phyloP scores from a whole-genome alignment of 2,329 filamentous ascomycete genomes.

The Tolypocladium ovalisporum region DNA sequence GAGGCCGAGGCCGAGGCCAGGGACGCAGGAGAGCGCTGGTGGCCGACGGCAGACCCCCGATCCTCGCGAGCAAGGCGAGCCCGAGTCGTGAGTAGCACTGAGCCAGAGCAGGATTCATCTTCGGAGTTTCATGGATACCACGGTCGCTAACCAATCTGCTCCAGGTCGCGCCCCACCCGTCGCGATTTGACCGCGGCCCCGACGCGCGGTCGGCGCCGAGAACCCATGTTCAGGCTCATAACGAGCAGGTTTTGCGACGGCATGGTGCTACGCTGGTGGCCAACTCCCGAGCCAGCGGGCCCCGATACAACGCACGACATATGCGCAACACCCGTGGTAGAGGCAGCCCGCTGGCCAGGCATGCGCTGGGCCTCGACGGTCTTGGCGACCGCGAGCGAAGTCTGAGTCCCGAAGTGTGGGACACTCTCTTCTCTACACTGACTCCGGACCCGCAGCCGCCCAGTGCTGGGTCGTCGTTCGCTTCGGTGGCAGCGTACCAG shows the following conservation, averaged over 20 bases:
- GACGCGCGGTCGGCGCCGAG: neutral
- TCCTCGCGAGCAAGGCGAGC: neutral
- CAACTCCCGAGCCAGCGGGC: neutral
- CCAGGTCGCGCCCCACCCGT: neutral
- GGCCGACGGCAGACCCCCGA: neutral
- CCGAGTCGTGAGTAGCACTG: neutral
- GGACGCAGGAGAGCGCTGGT: neutral
- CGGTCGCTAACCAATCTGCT: neutral
- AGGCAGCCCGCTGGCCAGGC: slow-evolving; percentile 1
- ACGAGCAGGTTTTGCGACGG: neutral
- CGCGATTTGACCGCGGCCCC: neutral
- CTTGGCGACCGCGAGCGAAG: slow-evolving; percentile 79
- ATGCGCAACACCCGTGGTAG: slow-evolving; percentile 9
- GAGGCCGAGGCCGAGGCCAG: neutral
- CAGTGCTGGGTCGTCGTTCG: slow-evolving; percentile 73
- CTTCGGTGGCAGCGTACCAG: slow-evolving; percentile 42
- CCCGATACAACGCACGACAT: neutral
- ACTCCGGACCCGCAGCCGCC: slow-evolving; percentile 73
- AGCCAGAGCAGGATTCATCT: neutral
- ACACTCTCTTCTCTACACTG: slow-evolving; percentile 69
- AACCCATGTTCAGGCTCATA: neutral
- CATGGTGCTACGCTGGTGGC: neutral
- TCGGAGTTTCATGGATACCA: neutral
- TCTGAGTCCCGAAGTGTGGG: slow-evolving; percentile 70
- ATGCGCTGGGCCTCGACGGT: slow-evolving; percentile 43